Evolutionary conservation across 352 stramenopile species (phyloP), one percentile per base, ranked within the genome.

Genomic region (Lagenidium sp.): DNA sequence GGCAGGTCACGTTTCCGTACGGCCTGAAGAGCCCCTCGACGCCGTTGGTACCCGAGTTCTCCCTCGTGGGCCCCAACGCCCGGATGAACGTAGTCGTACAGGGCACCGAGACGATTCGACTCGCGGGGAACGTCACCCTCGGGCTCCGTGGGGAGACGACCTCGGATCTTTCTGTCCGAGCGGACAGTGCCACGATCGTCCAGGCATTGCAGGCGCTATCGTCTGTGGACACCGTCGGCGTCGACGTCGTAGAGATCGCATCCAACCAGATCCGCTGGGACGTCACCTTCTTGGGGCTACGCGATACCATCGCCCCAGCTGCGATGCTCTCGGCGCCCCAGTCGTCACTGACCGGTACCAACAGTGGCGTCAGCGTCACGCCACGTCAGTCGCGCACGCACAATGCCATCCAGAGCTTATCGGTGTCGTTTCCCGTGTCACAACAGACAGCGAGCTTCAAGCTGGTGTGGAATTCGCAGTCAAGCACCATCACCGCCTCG

Each of bases 1-100:
- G 77, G 72, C 44, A 36, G 28, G 57, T 86, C 13, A 80, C 73
- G 21, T 79, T 86, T 30, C 70, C 74, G 6, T 47, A 71, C 6
- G 52, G 49, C 3, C 44, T 82, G 16, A 23, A 26, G 18, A 50
- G 69, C 41, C 65, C 71, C 20, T 23, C 21, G 4, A 51, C 65
- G 24, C 7, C 82, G 5, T 21, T 82, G 0, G 37, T 46, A 4
- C 36, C 67, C 1, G 47, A 53, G 1, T 74, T 66, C 34, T 38
- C 15, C 13, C 47, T 88, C 2, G 44, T 21, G 3, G 80, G 71
- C 1, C 57, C 51, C 1, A 68, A 67, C 6, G 50, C 68, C 4
- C 22, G 20, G 0, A 70, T 86, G 23, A 36, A 50, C 10, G 59
- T 74, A 2, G 37, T 20, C 7, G 34, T 82, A 0, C 8, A 78